phyloP scores from a whole-genome alignment of 2,329 filamentous ascomycete species.

The Nemania diffusa region DNA sequence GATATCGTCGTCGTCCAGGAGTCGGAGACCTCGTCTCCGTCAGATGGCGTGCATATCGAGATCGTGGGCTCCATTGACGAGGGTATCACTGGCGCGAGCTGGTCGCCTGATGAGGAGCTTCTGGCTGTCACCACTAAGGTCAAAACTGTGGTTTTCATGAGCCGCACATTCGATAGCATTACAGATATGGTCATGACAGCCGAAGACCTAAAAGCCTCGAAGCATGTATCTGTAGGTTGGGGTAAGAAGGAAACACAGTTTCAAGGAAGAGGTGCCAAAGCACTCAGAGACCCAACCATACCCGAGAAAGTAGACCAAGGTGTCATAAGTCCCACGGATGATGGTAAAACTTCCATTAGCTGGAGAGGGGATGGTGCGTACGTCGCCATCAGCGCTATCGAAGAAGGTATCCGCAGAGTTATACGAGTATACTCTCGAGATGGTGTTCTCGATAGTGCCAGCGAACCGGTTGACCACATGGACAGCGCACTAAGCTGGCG shows the following conservation, averaged over 20 bases:
- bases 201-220: conserved; percentile 86
- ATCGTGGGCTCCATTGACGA: conserved; percentile 95
- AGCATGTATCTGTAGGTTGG: conserved; percentile 97
- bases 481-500: conserved; percentile 90
- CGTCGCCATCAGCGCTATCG: conserved; percentile 85
- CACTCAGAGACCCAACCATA: conserved; percentile 91
- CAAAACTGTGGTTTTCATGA: conserved; percentile 89
- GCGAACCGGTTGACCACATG: conserved; percentile 93
- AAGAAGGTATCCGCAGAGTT: conserved; percentile 75
- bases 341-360: conserved; percentile 77
- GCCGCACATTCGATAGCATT: conserved; percentile 85
- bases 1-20: conserved; percentile 90
- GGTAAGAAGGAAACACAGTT: conserved; percentile 99
- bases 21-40: conserved; percentile 56
- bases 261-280: conserved; percentile 87
- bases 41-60: conserved; percentile 83
- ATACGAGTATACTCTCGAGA: conserved; percentile 92
- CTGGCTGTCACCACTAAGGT: conserved; percentile 84
- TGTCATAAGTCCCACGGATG: conserved; percentile 77
- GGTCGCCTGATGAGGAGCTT: conserved; percentile 96
- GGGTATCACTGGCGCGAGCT: conserved; percentile 87
- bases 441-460: conserved; percentile 89
- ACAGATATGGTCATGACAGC: conserved; percentile 76
- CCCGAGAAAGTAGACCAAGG: conserved; percentile 92
- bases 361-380: conserved; percentile 96